Conservation (phyloP, 2,329 filamentous ascomycete species). For the Fusarium globosum region DNA sequence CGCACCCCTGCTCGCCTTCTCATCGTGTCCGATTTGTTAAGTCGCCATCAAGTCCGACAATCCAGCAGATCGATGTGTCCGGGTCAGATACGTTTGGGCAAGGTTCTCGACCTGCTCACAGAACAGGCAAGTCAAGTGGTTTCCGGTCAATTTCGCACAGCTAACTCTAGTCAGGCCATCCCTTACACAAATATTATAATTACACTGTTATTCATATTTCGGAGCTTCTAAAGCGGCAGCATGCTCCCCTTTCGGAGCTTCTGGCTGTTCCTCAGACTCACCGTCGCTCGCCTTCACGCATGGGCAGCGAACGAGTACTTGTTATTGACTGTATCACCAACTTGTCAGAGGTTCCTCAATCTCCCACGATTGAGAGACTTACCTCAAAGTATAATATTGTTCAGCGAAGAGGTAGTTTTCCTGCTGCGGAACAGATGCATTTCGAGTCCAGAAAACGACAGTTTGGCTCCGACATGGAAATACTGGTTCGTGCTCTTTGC, state of each 20-base stretch:
- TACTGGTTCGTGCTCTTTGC: constrained; percentile 78
- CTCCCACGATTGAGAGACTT: constrained; percentile 57
- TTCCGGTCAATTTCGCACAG: not conserved
- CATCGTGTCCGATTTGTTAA: constrained; percentile 67
- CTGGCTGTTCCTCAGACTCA: constrained; percentile 51
- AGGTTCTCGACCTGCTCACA: constrained; percentile 59
- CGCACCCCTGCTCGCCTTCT: constrained; percentile 71
- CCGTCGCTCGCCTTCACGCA: constrained; percentile 42
- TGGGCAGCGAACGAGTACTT: constrained; percentile 57
- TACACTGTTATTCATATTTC: constrained; percentile 70
- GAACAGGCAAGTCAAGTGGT: constrained; percentile 54
- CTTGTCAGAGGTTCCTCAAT: constrained; percentile 59
- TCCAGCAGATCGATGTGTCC: constrained; percentile 66
- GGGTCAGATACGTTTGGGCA: constrained; percentile 58
- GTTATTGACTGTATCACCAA: constrained; percentile 73
- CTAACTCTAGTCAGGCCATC: constrained; percentile 61
- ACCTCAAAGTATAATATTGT: constrained; percentile 48
- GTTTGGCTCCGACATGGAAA: constrained; percentile 73
- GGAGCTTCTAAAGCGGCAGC: constrained; percentile 62
- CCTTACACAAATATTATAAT: constrained; percentile 71
- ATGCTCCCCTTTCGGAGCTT: constrained; percentile 60
- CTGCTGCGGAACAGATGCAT: constrained; percentile 63
- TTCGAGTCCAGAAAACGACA: constrained; percentile 67
- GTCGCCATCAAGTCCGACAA: constrained; percentile 69
- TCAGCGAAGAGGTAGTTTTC: constrained; percentile 53